Evolutionary conservation across 164 flowering plant species (phyloP).

Genomic region (Macadamia integrifolia): DNA sequence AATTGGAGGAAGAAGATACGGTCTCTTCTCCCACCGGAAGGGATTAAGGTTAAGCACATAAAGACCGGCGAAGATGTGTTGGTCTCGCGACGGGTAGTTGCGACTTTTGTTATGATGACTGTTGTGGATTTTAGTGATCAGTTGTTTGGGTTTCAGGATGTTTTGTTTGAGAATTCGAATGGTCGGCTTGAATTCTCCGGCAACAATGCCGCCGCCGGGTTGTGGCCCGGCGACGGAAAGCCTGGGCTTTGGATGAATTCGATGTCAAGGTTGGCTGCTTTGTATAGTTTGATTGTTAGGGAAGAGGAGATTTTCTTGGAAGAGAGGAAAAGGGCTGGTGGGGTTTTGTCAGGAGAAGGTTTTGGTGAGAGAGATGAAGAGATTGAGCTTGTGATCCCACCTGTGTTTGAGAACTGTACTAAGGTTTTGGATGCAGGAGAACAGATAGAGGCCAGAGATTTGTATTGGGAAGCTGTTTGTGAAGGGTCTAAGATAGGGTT

Average conservation of each 20-base stretch:
- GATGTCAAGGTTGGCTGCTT: slow-evolving; percentile 73
- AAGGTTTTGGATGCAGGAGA: slow-evolving; percentile 56
- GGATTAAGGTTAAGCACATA: slow-evolving; percentile 66
- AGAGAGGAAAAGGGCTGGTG: slow-evolving; percentile 32
- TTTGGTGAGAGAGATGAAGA: slow-evolving; percentile 40
- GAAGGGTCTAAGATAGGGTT: slow-evolving; percentile 24
- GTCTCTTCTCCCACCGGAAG: slow-evolving; percentile 49
- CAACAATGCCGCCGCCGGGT: slow-evolving; percentile 26
- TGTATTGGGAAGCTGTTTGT: slow-evolving; percentile 87
- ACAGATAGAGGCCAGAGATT: slow-evolving; percentile 64
- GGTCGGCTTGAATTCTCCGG: slow-evolving; percentile 69
- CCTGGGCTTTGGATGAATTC: slow-evolving; percentile 93
- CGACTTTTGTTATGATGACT: slow-evolving; percentile 68
- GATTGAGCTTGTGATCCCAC: slow-evolving; percentile 70
- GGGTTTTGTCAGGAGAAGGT: background rate
- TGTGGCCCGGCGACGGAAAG: slow-evolving; percentile 96
- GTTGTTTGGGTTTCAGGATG: slow-evolving; percentile 72
- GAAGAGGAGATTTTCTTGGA: slow-evolving; percentile 64
- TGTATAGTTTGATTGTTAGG: slow-evolving; percentile 55
- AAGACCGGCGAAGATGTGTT: slow-evolving; percentile 67
- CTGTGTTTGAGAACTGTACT: slow-evolving; percentile 67
- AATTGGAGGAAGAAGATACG: slow-evolving; percentile 68
- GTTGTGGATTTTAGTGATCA: slow-evolving; percentile 96
- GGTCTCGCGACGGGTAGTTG: slow-evolving; percentile 68
- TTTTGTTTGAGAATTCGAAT: slow-evolving; percentile 53